phyloP scores from a whole-genome alignment of 2,329 filamentous ascomycete species.

The Kalaharituber pfeilii region DNA sequence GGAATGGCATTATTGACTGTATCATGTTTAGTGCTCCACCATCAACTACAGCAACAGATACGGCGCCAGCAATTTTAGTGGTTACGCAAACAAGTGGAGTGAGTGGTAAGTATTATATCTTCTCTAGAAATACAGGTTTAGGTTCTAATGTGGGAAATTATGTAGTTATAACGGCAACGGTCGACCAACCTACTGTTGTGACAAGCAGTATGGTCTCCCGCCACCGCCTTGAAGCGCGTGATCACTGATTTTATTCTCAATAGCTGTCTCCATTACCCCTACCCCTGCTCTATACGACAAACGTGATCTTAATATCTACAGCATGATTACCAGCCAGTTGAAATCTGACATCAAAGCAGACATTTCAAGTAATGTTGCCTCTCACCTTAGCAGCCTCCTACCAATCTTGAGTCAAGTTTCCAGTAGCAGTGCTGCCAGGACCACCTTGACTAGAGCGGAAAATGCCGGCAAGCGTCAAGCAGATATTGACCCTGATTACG shows the following conservation, averaged over 20 bases:
- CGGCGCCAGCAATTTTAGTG: not conserved
- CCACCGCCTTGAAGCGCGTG: too few relatives aligned
- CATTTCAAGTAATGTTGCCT: not conserved
- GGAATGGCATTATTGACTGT: too few relatives aligned
- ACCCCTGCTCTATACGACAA: not conserved
- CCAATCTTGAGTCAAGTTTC: not conserved
- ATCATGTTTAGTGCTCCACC: not conserved
- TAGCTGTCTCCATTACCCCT: not conserved
- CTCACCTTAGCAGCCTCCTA: not conserved
- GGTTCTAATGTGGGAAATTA: too few relatives aligned
- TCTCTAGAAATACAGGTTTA: too few relatives aligned
- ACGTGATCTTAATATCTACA: not conserved
- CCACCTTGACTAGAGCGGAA: not conserved
- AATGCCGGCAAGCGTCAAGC: not conserved
- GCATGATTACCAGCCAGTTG: not conserved
- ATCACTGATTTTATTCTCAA: not conserved
- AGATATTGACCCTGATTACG: too few relatives aligned
- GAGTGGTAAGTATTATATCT: too few relatives aligned
- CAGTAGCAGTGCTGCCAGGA: not conserved
- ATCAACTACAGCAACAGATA: not conserved
- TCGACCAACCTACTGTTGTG: not conserved
- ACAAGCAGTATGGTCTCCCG: not conserved
- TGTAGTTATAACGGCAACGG: not conserved
- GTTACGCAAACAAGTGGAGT: not conserved
- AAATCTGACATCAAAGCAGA: not conserved